phyloP scores from a whole-genome alignment of 2,329 filamentous ascomycete species.

The Nemania bipapillata region DNA sequence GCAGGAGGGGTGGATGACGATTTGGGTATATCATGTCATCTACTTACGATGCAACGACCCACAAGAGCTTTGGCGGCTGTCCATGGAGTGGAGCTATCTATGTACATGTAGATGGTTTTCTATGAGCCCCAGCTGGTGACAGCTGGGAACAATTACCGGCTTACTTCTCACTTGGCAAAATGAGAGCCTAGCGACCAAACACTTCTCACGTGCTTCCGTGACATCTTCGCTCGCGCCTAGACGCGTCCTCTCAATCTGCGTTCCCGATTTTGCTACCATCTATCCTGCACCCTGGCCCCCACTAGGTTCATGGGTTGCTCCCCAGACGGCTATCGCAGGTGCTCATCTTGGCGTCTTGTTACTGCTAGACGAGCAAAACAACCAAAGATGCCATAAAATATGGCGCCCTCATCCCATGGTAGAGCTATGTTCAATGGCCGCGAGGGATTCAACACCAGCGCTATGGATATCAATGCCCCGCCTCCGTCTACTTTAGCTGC shows the following conservation, averaged over 20 bases:
- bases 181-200: not conserved
- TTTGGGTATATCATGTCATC: too few species aligned
- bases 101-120: too few species aligned
- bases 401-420: constrained; percentile 51
- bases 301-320: constrained; percentile 9
- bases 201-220: constrained; percentile 41
- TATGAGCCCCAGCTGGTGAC: not conserved
- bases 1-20: not conserved
- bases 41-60: too few species aligned
- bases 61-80: too few species aligned
- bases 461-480: constrained; percentile 48
- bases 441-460: constrained; percentile 43
- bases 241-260: constrained; percentile 20
- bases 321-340: not conserved
- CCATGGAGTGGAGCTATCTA: too few species aligned
- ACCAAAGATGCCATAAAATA: constrained; percentile 28
- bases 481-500: constrained; percentile 87
- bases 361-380: not conserved
- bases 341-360: not conserved
- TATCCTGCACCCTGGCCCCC: constrained; percentile 2
- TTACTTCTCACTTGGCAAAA: not conserved
- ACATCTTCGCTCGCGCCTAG: constrained; percentile 30
- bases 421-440: constrained; percentile 42
- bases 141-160: not conserved
- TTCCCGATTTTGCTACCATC: not conserved